Evolutionary conservation across 1,284 basidiomycete genomes (phyloP).

Genomic region (Amylostereum chailletii): DNA sequence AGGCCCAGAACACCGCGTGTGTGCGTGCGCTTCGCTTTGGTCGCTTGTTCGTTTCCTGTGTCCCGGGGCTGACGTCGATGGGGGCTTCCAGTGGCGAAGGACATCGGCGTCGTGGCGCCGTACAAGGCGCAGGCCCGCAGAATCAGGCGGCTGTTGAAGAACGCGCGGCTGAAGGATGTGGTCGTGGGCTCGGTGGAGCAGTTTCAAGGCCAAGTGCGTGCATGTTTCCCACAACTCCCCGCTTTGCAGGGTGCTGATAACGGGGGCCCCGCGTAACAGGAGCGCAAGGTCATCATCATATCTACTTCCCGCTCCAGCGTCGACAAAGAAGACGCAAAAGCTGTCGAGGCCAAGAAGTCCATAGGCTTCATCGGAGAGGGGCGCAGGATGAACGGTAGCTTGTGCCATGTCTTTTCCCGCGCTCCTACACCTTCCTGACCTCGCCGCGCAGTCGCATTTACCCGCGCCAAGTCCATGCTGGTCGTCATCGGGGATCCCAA

Average conservation of each 20-base stretch:
- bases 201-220: slow-evolving; percentile 50
- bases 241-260: neutral
- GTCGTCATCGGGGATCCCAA: slow-evolving; percentile 48
- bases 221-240: neutral
- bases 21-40: slow-evolving; percentile 15
- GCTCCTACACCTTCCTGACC: neutral
- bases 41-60: neutral
- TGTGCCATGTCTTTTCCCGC: neutral
- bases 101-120: slow-evolving; percentile 48
- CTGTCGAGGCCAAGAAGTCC: slow-evolving; percentile 23
- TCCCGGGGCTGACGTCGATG: neutral
- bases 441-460: slow-evolving; percentile 23
- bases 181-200: slow-evolving; percentile 55
- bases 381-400: slow-evolving; percentile 36
- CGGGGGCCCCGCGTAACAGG: slow-evolving; percentile 16
- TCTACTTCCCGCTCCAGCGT: slow-evolving; percentile 36
- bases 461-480: slow-evolving; percentile 47
- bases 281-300: slow-evolving; percentile 34
- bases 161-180: slow-evolving; percentile 25
- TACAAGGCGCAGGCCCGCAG: slow-evolving; percentile 46
- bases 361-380: slow-evolving; percentile 39
- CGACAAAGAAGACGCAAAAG: slow-evolving; percentile 20
- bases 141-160: slow-evolving; percentile 29
- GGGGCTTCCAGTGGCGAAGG: slow-evolving; percentile 22
- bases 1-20: slow-evolving; percentile 21